A percentile compares a stretch with the other conserved stretches of the same genome.
Conservation (phyloP, 331 rosid species). For the Quercus lobata region DNA sequence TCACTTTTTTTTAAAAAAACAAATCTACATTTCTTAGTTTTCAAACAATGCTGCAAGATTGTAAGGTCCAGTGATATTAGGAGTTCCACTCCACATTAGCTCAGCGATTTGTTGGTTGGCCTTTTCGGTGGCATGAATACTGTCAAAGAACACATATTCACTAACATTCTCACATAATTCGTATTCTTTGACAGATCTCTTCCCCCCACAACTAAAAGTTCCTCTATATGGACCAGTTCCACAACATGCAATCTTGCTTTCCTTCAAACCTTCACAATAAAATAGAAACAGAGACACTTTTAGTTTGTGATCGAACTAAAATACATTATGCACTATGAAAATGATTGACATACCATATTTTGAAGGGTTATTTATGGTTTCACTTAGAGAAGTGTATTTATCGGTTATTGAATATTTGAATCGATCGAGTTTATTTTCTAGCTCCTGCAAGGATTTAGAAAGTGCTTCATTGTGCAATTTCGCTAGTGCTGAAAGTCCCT, state of each 20-base stretch:
- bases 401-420: conserved; percentile 28
- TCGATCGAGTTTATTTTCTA: conserved; percentile 20
- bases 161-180: conserved; percentile 22
- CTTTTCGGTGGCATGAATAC: conserved; percentile 22
- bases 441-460: conserved; percentile 6
- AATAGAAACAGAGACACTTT: not conserved
- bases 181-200: conserved; percentile 2
- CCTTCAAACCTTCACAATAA: conserved; percentile 24
- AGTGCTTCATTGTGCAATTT: conserved; percentile 23
- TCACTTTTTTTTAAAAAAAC: too few species aligned
- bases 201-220: conserved; percentile 37
- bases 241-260: conserved; percentile 31
- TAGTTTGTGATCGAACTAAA: not conserved
- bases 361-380: conserved; percentile 15
- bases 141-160: conserved; percentile 32
- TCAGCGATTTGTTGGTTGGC: conserved; percentile 11
- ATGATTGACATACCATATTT: conserved; percentile 18
- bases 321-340: not conserved
- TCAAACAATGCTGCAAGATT: conserved; percentile 3
- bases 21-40: not conserved
- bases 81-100: conserved; percentile 29
- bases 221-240: conserved; percentile 37
- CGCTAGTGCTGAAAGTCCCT: conserved; percentile 10
- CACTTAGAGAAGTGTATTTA: not conserved
- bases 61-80: not conserved